Base-by-base conservation (phyloP, 805 yeast genomes). In the Ascoidea asiatica region DNA sequence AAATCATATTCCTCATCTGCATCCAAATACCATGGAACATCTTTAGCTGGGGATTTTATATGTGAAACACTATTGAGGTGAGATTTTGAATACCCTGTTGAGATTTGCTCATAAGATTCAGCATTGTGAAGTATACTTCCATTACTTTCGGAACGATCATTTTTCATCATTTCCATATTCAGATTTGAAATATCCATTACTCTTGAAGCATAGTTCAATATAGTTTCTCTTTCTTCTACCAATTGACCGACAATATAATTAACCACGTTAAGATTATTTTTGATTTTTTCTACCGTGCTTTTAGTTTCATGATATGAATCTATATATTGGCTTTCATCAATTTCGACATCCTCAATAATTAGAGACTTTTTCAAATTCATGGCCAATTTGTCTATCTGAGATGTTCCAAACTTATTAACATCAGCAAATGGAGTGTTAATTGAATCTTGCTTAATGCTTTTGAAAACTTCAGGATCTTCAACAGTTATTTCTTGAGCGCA, bases 381-480 rank as follows among this genome's bases (percentile, higher is more conserved):
- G 0, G 83, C 72, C 2, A 74, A 67, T 48, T 68, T 70, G 48
- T 77, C 80, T 1, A 42, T 18, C 4, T 5, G 44, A 40, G 22
- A 37, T 18, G 69, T 64, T 49, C 66, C 52, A 8, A 65, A 65
- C 21, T 67, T 59, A 44, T 67, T 63, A 42, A 66, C 66, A 36
- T 19, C 19, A 7, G 40, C 19, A 20, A 38, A 38, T 21, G 13
- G 15, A 21, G 35, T 11, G 2, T 65, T 65, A 41, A 63, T 50
- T 37, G 68, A 68, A 37, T 79, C 84, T 23, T 77, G 79, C 46
- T 69, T 70, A 62, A 81, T 66, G 0, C 81, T 74, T 43, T 69
- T 67, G 59, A 84, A 84, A 1, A 79, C 80, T 47, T 81, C 87
- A 1, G 92, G 87, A 55, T 84, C 94, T 22, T 71, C 75, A 8